phyloP scores from a whole-genome alignment of 2,329 filamentous ascomycete genomes.

The Neopestalotiopsis clavispora region DNA sequence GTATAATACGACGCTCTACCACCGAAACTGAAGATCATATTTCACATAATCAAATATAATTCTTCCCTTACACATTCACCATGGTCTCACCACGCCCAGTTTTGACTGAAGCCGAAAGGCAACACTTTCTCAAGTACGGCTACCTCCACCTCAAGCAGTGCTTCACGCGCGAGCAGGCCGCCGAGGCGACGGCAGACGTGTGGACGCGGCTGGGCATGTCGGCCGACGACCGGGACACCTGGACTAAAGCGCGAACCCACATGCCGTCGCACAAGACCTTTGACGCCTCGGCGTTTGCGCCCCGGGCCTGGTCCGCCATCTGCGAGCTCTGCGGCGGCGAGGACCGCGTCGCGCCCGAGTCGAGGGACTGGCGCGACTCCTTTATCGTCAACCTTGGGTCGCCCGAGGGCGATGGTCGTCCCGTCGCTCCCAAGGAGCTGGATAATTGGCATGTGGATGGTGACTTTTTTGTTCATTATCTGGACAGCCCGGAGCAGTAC shows the following conservation, averaged over 20 bases:
- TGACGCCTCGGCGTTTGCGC: conserved; percentile 60
- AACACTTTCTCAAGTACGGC: conserved; percentile 59
- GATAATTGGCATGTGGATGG: conserved; percentile 72
- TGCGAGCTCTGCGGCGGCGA: conserved; percentile 70
- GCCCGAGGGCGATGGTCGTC: conserved; percentile 52
- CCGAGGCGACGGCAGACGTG: conserved; percentile 45
- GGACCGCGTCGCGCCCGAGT: conserved; percentile 52
- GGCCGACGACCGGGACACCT: conserved; percentile 67
- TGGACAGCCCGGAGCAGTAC: conserved; percentile 70
- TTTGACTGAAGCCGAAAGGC: conserved; percentile 35
- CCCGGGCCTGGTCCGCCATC: conserved; percentile 70
- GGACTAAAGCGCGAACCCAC: conserved; percentile 65
- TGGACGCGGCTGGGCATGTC: conserved; percentile 72
- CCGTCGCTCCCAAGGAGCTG: conserved; percentile 56
- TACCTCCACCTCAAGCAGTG: conserved; percentile 58
- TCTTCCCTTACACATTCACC: not conserved
- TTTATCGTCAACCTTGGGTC: conserved; percentile 74
- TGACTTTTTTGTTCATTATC: conserved; percentile 75
- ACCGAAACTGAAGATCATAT: not conserved
- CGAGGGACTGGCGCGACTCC: conserved; percentile 66
- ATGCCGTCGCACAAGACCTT: conserved; percentile 67
- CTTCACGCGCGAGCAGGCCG: conserved; percentile 39
- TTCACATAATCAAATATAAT: not conserved
- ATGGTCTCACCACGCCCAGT: conserved; percentile 33
- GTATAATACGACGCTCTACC: not conserved